Base-by-base conservation (phyloP, 768 basidiomycete genomes). In the Suillus tomentosus region DNA sequence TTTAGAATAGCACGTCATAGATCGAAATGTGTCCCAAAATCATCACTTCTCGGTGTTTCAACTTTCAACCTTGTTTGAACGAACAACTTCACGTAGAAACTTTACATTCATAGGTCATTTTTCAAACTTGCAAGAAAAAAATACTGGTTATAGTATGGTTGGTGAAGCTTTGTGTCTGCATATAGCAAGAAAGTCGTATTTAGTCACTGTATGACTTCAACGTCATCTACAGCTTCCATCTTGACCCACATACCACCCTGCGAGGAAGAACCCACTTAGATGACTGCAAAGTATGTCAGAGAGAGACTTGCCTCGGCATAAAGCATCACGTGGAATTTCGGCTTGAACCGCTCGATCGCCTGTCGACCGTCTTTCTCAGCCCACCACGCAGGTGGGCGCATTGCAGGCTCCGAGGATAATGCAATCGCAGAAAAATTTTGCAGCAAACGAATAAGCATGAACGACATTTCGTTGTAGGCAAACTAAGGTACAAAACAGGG, bases 161-260 rank as follows among this genome's bases (percentile, higher is more conserved):
- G 31, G 31, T 31, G 31, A 31, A 31, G 31, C 31, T 31, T 31
- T 31, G 31, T 31, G 31, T 31, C 31, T 31, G 13, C 42, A 10
- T 9, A 17, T 45, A 45, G 43, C 22, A 14, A 5, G 11, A 50
- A 24, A 24, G 6, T 48, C 47, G 11, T 48, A 24, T 15, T 14
- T 83, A 84, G 10, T 39, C 3, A 22, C 3, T 47, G 31, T 17
- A 22, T 58, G n/a, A 19, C 58, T 14, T 60, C 40, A 27, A 34
- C 39, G 53, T 45, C 53, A 60, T 77, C 72, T 2, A 65, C 71
- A 48, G 73, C 70, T 24, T 68, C 70, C 80, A 81, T 80, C 63
- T 71, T 79, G 37, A 81, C 75, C 82, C 82, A 83, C 24, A 84
- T 65, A 10, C 83, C 81, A 2, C 80, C 81, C 80, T 82, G 51